Percentiles rank a stretch among this genome's conserved stretches.
Evolutionary conservation across 768 basidiomycete genomes (phyloP).

Genomic region (Agaricus subrufescens): DNA sequence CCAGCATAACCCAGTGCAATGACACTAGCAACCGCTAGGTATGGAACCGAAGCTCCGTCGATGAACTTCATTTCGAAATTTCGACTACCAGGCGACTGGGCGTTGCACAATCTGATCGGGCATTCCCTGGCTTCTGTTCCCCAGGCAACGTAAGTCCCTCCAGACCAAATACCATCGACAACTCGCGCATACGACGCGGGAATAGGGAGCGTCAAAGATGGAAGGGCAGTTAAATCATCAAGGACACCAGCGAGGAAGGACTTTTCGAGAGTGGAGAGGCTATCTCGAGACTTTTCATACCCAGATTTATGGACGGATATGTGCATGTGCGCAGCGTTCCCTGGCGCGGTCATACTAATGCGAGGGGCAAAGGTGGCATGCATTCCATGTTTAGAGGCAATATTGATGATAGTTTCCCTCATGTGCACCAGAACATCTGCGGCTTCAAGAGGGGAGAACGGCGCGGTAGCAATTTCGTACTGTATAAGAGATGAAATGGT

Average conservation of each 20-base stretch:
- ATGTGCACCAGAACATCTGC: constrained; percentile 65
- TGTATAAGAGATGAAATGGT: background rate
- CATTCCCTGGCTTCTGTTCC: constrained; percentile 67
- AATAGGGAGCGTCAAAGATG: constrained; percentile 56
- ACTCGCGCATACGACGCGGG: constrained; percentile 61
- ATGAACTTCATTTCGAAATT: constrained; percentile 61
- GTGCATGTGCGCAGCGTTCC: constrained; percentile 57
- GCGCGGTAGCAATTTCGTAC: constrained; percentile 67
- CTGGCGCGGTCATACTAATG: constrained; percentile 37
- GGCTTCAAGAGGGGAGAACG: constrained; percentile 58
- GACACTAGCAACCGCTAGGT: constrained; percentile 56
- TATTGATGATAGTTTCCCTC: constrained; percentile 61
- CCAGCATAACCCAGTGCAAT: constrained; percentile 52
- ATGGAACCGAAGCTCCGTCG: constrained; percentile 62
- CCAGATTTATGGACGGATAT: constrained; percentile 52
- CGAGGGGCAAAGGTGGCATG: constrained; percentile 66
- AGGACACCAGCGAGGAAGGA: constrained; percentile 61
- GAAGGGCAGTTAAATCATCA: constrained; percentile 50
- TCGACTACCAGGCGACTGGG: constrained; percentile 37
- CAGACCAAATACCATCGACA: constrained; percentile 61
- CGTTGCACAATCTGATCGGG: constrained; percentile 54
- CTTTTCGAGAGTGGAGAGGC: constrained; percentile 34
- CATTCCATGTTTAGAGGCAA: constrained; percentile 59
- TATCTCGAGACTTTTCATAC: constrained; percentile 2
- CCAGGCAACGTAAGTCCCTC: constrained; percentile 68